These are phyloP conservation scores for Phaffia australis DNA, from an alignment of 768 basidiomycete species.

Conservation along the genomic window DNA sequence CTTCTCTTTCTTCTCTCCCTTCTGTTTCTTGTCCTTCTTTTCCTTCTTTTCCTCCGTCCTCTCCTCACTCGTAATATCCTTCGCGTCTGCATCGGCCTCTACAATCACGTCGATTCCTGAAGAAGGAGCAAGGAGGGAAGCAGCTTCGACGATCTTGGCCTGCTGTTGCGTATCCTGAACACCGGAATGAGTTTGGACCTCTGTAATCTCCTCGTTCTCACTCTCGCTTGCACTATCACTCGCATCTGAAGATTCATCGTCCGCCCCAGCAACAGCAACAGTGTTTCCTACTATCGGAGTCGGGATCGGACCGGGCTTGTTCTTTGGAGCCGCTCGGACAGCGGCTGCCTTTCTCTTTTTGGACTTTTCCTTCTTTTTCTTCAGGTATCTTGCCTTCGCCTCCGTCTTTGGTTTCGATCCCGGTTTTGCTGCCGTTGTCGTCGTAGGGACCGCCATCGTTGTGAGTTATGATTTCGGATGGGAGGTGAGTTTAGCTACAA, in stretches of 20 bases:
- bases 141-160: conserved; percentile 27
- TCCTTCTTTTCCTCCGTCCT: conserved; percentile 22
- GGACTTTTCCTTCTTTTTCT: conserved; percentile 23
- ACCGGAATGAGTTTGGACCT: background rate
- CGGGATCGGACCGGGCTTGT: background rate
- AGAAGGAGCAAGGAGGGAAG: background rate
- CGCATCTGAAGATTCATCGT: background rate
- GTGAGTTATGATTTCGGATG: background rate
- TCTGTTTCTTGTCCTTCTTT: conserved; percentile 27
- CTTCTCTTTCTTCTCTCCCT: conserved; percentile 27
- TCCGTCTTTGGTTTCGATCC: conserved; percentile 17
- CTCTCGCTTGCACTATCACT: background rate
- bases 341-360: conserved; percentile 24
- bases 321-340: conserved; percentile 12
- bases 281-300: background rate
- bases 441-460: conserved; percentile 3
- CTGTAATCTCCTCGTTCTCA: background rate
- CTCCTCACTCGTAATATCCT: conserved; percentile 28
- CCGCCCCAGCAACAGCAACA: background rate
- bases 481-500: no score
- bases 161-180: background rate
- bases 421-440: background rate
- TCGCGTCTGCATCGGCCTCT: conserved; percentile 28
- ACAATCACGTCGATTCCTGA: conserved; percentile 27
- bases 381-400: conserved; percentile 23